phyloP scores from a whole-genome alignment of 768 basidiomycete species.

The Russula sp. region DNA sequence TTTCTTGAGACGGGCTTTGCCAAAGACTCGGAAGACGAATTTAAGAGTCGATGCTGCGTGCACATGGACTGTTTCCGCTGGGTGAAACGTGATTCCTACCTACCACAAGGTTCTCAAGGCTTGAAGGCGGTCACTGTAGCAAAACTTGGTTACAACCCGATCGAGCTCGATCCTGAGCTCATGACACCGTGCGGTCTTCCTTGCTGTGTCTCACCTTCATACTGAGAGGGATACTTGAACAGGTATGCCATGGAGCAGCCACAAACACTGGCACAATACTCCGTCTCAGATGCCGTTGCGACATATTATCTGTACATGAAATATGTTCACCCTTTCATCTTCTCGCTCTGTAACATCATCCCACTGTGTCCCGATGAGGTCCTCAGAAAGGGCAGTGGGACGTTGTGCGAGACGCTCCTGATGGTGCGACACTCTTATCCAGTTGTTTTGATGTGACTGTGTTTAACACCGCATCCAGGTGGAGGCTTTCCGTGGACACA shows the following conservation, averaged over 20 bases:
- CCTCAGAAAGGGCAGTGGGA: constrained; percentile 90
- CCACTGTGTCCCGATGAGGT: constrained; percentile 96
- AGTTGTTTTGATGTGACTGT: background rate
- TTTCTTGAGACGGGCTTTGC: constrained; percentile 90
- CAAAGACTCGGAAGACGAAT: constrained; percentile 90
- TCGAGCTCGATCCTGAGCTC: constrained; percentile 94
- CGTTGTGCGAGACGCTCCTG: constrained; percentile 92
- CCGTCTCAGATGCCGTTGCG: constrained; percentile 99
- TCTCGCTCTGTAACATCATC: constrained; percentile 98
- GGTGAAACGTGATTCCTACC: constrained; percentile 98
- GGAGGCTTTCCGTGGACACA: constrained; percentile 83
- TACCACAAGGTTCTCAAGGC: constrained; percentile 97
- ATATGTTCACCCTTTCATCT: constrained; percentile 99
- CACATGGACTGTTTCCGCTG: constrained; percentile 99
- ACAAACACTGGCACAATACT: constrained; percentile 91
- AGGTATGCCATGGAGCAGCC: constrained; percentile 97
- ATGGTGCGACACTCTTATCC: constrained; percentile 58
- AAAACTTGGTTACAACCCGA: constrained; percentile 94
- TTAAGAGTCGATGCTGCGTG: constrained; percentile 83
- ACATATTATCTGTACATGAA: constrained; percentile 99
- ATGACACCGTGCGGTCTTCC: constrained; percentile 86
- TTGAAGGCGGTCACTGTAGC: constrained; percentile 95
- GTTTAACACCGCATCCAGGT: constrained; percentile 47
- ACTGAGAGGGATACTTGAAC: background rate
- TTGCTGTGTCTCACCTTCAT: background rate